Percentiles rank a stretch among this genome's conserved stretches.
Conservation (phyloP, 1,139 yeast species). For the Tardiomyces digboiensis region DNA sequence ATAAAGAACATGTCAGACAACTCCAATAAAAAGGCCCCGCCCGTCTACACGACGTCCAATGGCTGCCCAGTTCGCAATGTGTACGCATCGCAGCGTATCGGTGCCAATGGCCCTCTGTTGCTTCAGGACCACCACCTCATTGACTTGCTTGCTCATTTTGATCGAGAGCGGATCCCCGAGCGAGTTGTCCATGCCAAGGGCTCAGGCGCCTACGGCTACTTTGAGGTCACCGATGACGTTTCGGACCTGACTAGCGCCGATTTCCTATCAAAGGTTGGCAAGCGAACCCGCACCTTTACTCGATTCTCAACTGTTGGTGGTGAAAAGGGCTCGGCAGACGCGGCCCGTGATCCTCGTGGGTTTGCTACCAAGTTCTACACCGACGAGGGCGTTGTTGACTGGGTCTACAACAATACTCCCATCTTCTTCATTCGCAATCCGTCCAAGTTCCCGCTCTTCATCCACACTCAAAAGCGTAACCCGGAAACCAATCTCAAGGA, state of each 20-base stretch:
- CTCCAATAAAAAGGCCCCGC: constrained; percentile 8
- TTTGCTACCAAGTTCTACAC: constrained; percentile 77
- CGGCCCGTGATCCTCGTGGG: constrained; percentile 87
- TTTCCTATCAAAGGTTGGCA: constrained; percentile 62
- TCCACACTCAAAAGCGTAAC: constrained; percentile 77
- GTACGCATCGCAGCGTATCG: constrained; percentile 66
- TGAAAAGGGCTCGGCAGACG: constrained; percentile 72
- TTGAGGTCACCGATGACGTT: constrained; percentile 75
- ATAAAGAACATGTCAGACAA: neutral
- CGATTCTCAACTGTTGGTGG: constrained; percentile 89
- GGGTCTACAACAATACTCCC: constrained; percentile 85
- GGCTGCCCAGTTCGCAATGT: constrained; percentile 63
- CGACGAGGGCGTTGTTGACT: constrained; percentile 79
- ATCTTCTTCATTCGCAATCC: constrained; percentile 81
- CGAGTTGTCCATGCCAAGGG: constrained; percentile 89
- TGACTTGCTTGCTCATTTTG: constrained; percentile 72
- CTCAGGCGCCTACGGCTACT: constrained; percentile 72
- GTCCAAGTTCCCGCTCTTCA: constrained; percentile 76
- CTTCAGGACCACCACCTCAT: constrained; percentile 70
- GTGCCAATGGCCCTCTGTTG: constrained; percentile 62
- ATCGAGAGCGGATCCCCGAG: constrained; percentile 81
- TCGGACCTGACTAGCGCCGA: constrained; percentile 62
- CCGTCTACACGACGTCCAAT: constrained; percentile 53
- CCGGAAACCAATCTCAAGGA: constrained; percentile 79
- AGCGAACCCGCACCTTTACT: constrained; percentile 62